A percentile compares a stretch with the other conserved stretches of the same genome.
phyloP scores from a whole-genome alignment of 108 stramenopile species.

The Cyclostephanos tholiformis region DNA sequence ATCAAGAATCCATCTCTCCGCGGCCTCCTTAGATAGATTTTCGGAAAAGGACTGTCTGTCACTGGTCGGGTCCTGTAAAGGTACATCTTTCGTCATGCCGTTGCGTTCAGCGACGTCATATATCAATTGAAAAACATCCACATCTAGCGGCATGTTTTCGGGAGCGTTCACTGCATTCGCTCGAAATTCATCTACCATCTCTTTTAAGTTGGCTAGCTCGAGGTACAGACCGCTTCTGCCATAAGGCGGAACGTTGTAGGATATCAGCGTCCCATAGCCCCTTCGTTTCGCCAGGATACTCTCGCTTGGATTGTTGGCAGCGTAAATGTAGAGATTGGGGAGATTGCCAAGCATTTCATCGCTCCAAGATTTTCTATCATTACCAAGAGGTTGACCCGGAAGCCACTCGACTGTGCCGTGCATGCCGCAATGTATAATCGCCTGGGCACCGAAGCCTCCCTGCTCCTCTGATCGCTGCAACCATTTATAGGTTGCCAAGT shows the following conservation, averaged over 20 bases:
- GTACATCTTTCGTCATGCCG: conserved; percentile 62
- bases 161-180: conserved; percentile 30
- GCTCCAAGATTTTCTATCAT: conserved; percentile 78
- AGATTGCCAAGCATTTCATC: conserved; percentile 72
- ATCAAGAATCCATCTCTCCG: conserved; percentile 55
- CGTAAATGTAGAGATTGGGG: conserved; percentile 86
- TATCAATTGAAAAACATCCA: conserved; percentile 57
- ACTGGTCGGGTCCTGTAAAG: conserved; percentile 15
- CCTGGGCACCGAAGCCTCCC: conserved; percentile 59
- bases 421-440: conserved; percentile 80
- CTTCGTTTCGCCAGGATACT: conserved; percentile 88
- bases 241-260: conserved; percentile 89
- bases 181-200: conserved; percentile 78
- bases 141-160: conserved; percentile 2
- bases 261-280: conserved; percentile 83
- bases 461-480: conserved; percentile 53
- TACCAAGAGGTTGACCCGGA: conserved; percentile 81
- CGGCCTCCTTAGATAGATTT: conserved; percentile 29
- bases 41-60: conserved; percentile 1
- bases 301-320: conserved; percentile 87
- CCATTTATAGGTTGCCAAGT: conserved; percentile 80
- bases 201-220: conserved; percentile 81
- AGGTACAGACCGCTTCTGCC: conserved; percentile 82
- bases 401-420: conserved; percentile 69
- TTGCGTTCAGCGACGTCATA: conserved; percentile 45